Conservation (phyloP, 345 rosid species). For the Sisymbrium irio region DNA sequence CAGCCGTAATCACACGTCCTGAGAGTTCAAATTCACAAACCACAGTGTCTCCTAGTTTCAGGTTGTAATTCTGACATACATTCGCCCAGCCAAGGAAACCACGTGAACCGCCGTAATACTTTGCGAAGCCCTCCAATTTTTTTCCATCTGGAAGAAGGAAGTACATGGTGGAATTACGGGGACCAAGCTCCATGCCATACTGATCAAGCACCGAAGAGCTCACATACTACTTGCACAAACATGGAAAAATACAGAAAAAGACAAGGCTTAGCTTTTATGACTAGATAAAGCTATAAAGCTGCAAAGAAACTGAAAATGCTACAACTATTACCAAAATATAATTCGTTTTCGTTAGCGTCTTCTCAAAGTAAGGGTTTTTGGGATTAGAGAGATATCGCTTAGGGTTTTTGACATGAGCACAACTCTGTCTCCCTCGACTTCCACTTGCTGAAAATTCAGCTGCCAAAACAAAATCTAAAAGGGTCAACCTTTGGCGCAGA, state of each 20-base stretch:
- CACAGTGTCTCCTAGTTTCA: conserved; percentile 3
- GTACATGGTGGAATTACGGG: background rate
- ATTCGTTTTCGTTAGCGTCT: background rate
- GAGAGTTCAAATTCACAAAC: conserved; percentile 28
- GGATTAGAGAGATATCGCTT: conserved; percentile 19
- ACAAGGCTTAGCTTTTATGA: background rate
- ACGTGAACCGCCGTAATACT: background rate
- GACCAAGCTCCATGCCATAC: conserved; percentile 25
- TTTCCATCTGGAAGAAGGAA: background rate
- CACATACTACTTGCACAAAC: conserved; percentile 12
- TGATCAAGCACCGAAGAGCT: background rate
- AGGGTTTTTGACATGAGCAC: conserved; percentile 13
- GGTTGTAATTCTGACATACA: conserved; percentile 2
- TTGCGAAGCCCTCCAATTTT: background rate
- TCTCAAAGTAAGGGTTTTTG: conserved; percentile 11
- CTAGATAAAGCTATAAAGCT: background rate
- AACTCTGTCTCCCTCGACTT: background rate
- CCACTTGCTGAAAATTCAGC: conserved; percentile 3
- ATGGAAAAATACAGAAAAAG: background rate
- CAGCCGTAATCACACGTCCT: background rate
- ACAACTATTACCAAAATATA: conserved; percentile 22
- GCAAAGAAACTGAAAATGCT: background rate
- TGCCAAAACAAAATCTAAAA: background rate
- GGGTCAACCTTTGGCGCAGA: background rate
- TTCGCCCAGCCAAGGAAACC: conserved; percentile 10